phyloP scores from a whole-genome alignment of 345 rosid genomes.

The Ceriops zippeliana region DNA sequence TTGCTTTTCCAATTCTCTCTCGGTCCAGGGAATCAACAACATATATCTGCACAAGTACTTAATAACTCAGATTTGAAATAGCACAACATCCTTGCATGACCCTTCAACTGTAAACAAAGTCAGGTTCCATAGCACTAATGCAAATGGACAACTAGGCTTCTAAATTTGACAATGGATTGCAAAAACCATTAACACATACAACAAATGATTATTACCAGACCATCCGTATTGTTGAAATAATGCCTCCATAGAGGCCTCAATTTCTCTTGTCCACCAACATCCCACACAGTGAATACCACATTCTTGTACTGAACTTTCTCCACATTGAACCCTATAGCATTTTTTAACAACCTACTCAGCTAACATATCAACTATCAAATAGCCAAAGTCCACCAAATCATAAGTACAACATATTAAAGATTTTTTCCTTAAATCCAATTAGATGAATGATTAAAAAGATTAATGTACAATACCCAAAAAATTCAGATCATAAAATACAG shows the following conservation, averaged over 20 bases:
- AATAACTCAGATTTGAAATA: neutral
- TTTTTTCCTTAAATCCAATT: neutral
- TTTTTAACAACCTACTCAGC: constrained; percentile 5
- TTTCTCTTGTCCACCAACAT: constrained; percentile 98
- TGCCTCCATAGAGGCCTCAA: constrained; percentile 98
- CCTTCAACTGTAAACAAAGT: neutral
- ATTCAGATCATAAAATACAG: neutral
- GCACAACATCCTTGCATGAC: neutral
- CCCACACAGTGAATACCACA: constrained; percentile 98
- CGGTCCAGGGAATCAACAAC: constrained; percentile 98
- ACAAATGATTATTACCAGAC: constrained; percentile 52
- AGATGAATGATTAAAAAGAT: neutral
- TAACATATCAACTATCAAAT: constrained; percentile 2
- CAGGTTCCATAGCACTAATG: neutral
- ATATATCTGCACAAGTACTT: constrained; percentile 55
- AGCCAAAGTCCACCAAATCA: constrained; percentile 1
- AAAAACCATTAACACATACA: neutral
- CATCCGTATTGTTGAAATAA: constrained; percentile 97
- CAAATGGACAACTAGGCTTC: neutral
- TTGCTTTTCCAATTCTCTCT: constrained; percentile 91
- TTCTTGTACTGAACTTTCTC: constrained; percentile 99
- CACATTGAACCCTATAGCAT: constrained; percentile 83
- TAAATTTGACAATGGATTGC: neutral
- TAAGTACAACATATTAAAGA: neutral
- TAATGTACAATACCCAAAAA: neutral